Base-by-base conservation (phyloP, 2,329 filamentous ascomycete genomes). In the Pezicula radicicola region DNA sequence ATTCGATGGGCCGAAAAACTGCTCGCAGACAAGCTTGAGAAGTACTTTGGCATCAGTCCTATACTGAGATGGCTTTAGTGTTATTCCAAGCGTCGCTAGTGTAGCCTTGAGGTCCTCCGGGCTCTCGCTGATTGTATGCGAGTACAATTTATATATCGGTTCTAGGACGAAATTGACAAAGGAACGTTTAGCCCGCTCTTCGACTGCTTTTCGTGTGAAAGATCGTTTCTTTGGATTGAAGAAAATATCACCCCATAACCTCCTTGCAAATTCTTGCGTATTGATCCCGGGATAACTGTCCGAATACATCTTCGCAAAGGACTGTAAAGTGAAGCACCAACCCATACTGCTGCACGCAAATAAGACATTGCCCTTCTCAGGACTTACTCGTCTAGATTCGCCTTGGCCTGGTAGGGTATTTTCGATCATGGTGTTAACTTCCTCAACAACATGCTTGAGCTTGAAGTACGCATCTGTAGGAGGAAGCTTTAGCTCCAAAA, bases 391-490 rank as follows among this genome's bases (percentile, higher is more conserved):
- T 70, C 83, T 84, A 55, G 81, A 84, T 64, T 90, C 89, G 27
- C 92, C 91, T 61, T 84, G 83, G 2, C 90, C 87, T 4, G 94
- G 93, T 27, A 91, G 78, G 3, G 89, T 88, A 67, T 89, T 91
- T 66, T 96, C 90, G 63, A 99, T 97, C 60, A 94, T 77, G 1
- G 91, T 96, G 72, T 99, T 99, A 70, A 99, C 92, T 71, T 97
- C 91, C 70, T 99, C 94, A 49, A 99, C 84, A n/a, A 97, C 91
- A 69, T 97, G 92, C 73, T 97, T 97, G 50, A 99, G 78, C 77
- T 99, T 99, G 79, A 97, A 97, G 74, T 99, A 99, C 12, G 94
- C 94, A 67, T 99, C 94, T 59, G 86, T 90, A 2, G 94, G 94
- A 2, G 94, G 94, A 13, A 99, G 79, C 69, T 96, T 96, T 47